A percentile compares a stretch with the other conserved stretches of the same genome.
Evolutionary conservation across 1,139 yeast species (phyloP).

Genomic region (Blastobotrys aristatus): DNA sequence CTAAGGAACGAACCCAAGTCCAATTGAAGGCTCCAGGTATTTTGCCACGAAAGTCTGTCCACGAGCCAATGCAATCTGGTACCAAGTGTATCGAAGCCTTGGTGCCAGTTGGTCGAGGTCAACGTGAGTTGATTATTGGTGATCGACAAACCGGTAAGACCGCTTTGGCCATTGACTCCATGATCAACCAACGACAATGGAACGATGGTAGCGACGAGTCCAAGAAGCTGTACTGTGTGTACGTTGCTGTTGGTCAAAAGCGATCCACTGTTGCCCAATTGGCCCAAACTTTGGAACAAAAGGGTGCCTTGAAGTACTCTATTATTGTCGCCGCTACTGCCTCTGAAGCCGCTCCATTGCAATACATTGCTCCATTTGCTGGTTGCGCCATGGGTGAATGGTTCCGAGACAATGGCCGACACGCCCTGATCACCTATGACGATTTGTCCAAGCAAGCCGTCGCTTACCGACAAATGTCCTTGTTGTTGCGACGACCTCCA

Average conservation of each 20-base stretch:
- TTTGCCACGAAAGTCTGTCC: slow-evolving; percentile 97
- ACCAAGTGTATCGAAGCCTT: slow-evolving; percentile 98
- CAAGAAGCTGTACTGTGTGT: slow-evolving; percentile 98
- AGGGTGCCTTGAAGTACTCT: slow-evolving; percentile 96
- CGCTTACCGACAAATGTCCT: slow-evolving; percentile 99
- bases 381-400: slow-evolving; percentile 99
- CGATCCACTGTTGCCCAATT: slow-evolving; percentile 99
- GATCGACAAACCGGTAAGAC: slow-evolving; percentile 99
- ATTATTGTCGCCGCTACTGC: slow-evolving; percentile 99
- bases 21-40: slow-evolving; percentile 99
- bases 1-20: slow-evolving; percentile 85
- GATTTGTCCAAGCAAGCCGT: slow-evolving; percentile 99
- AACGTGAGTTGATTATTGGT: slow-evolving; percentile 99
- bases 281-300: slow-evolving; percentile 97
- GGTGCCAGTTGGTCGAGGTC: slow-evolving; percentile 99
- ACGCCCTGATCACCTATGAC: slow-evolving; percentile 95
- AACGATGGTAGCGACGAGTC: slow-evolving; percentile 90
- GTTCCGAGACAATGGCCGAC: slow-evolving; percentile 99
- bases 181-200: slow-evolving; percentile 99
- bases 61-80: slow-evolving; percentile 99
- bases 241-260: slow-evolving; percentile 99
- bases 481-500: slow-evolving; percentile 95
- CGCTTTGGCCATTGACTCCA: slow-evolving; percentile 97
- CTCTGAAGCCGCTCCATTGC: slow-evolving; percentile 99
- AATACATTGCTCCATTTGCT: slow-evolving; percentile 99